Evolutionary conservation across 2,329 filamentous ascomycete genomes (phyloP).

Genomic region (Claviceps capensis): DNA sequence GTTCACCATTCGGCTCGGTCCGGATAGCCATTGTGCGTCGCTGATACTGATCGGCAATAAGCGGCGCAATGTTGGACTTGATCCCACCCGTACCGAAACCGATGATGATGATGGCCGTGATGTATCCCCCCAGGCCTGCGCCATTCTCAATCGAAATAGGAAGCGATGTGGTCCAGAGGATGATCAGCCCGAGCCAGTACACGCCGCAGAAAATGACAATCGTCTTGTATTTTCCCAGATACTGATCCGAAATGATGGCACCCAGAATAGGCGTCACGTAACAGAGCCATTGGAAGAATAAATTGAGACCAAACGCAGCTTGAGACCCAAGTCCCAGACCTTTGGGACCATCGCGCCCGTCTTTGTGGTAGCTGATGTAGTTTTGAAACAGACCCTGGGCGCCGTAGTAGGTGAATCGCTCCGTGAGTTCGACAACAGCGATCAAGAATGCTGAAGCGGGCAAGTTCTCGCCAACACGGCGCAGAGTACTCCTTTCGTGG

Average conservation of each 20-base stretch:
- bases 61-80: constrained; percentile 48
- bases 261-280: constrained; percentile 32
- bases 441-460: constrained; percentile 42
- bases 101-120: constrained; percentile 45
- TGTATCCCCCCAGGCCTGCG: constrained; percentile 34
- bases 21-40: constrained; percentile 34
- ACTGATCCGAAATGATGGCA: constrained; percentile 42
- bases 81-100: constrained; percentile 56
- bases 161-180: constrained; percentile 38
- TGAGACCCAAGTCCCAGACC: constrained; percentile 42
- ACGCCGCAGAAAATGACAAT: constrained; percentile 42
- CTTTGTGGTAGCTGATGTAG: constrained; percentile 28
- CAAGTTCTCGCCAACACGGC: constrained; percentile 39
- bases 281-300: constrained; percentile 41
- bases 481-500: constrained; percentile 34
- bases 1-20: constrained; percentile 34
- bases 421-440: constrained; percentile 39
- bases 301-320: constrained; percentile 38
- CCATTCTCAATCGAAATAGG: constrained; percentile 21
- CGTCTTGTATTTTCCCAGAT: constrained; percentile 48
- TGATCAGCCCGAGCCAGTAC: constrained; percentile 42
- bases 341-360: constrained; percentile 27
- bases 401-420: constrained; percentile 46
- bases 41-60: constrained; percentile 54
- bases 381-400: constrained; percentile 41